Conservation (phyloP, 75 land plant genomes). For the Chamaecyparis obtusa region DNA sequence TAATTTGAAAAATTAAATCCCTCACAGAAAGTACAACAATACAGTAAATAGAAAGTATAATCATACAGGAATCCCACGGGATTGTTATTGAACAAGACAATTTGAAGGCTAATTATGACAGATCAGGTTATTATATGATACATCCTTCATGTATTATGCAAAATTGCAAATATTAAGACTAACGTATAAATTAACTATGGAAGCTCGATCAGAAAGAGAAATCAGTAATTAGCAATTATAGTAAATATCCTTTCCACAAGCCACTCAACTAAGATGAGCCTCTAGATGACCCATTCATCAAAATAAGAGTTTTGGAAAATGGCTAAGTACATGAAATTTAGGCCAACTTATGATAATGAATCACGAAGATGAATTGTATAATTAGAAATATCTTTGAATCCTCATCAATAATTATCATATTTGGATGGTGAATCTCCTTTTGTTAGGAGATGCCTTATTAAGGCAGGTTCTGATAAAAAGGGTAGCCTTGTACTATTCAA, state of each 20-base stretch:
- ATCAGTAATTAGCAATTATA: background rate
- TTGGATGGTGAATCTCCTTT: background rate
- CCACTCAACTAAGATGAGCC: background rate
- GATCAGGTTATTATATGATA: background rate
- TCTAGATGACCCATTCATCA: background rate
- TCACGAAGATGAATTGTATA: background rate
- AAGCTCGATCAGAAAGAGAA: background rate
- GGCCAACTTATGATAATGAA: background rate
- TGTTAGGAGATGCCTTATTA: background rate
- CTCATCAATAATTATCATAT: background rate
- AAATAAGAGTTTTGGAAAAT: background rate
- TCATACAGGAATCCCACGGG: background rate
- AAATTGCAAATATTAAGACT: background rate
- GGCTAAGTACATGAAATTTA: background rate
- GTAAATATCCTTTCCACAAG: background rate
- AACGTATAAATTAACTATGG: background rate
- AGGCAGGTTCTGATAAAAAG: background rate
- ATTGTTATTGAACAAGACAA: background rate
- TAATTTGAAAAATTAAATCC: background rate
- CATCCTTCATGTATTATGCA: background rate
- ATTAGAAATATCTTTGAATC: background rate
- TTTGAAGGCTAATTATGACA: background rate
- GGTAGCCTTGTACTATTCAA: background rate
- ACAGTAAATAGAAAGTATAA: background rate
- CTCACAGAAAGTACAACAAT: background rate